Evolutionary conservation across 169 alveolate genomes (phyloP).

Genomic region (Perkinsus marinus): DNA sequence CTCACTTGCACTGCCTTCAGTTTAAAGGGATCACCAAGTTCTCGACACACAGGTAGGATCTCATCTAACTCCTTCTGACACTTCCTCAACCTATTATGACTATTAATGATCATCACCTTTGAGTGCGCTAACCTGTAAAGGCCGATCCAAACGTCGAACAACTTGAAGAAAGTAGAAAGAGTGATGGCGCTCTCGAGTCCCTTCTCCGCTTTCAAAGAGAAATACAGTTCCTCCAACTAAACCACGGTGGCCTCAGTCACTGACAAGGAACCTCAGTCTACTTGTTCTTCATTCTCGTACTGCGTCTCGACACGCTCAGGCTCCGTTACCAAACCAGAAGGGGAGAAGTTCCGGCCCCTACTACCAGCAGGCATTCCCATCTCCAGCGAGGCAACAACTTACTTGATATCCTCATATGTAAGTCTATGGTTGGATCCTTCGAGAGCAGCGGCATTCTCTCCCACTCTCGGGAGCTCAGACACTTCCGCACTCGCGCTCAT

Average conservation of each 20-base stretch:
- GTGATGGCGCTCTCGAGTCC: not conserved
- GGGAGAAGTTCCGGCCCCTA: not conserved
- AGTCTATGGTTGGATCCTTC: not conserved
- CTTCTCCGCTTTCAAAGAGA: not conserved
- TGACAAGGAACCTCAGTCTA: not conserved
- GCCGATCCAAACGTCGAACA: not conserved
- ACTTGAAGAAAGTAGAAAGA: not conserved
- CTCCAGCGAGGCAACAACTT: not conserved
- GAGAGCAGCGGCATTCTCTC: too few relatives aligned
- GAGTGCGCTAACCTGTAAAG: not conserved
- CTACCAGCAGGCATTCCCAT: not conserved
- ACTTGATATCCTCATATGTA: not conserved
- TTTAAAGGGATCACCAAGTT: not conserved
- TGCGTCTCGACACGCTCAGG: not conserved
- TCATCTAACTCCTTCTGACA: not conserved
- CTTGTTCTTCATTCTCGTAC: not conserved
- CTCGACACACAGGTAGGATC: not conserved
- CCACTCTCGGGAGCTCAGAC: too few relatives aligned
- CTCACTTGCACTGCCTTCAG: not conserved
- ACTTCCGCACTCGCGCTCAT: too few relatives aligned
- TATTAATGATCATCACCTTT: not conserved
- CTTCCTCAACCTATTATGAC: not conserved
- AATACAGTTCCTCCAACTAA: not conserved
- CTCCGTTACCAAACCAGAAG: not conserved
- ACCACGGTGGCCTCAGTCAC: not conserved